Evolutionary conservation across 2,329 filamentous ascomycete species (phyloP).

Genomic region (Fusarium aywerte): DNA sequence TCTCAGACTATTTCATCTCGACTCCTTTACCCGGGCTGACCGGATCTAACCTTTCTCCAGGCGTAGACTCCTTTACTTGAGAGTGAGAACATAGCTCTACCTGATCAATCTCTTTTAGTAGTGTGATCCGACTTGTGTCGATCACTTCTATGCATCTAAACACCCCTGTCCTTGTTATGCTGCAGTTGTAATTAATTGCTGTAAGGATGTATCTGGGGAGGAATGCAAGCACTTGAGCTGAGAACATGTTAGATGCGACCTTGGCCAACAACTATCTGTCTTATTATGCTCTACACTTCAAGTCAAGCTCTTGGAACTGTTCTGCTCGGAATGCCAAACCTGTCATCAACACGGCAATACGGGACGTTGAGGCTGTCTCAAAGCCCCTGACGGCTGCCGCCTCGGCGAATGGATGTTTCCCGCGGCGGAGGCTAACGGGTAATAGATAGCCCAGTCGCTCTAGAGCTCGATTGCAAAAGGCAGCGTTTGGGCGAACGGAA

Average conservation of each 20-base stretch:
- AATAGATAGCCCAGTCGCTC: not conserved
- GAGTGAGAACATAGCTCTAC: not conserved
- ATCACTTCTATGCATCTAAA: constrained; percentile 1
- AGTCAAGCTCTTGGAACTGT: constrained; percentile 6
- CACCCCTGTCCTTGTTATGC: not conserved
- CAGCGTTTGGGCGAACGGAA: not conserved
- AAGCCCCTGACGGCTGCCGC: constrained; percentile 12
- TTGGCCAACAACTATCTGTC: not conserved
- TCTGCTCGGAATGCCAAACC: constrained; percentile 8
- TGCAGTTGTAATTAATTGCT: not conserved
- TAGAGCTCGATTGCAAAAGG: not conserved
- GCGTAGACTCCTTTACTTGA: constrained; percentile 1
- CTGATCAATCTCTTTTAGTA: not conserved
- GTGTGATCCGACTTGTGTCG: not conserved
- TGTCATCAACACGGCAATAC: not conserved
- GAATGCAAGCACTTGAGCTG: not conserved
- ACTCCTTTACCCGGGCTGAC: not conserved
- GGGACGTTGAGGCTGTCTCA: constrained; percentile 10
- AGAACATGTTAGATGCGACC: not conserved
- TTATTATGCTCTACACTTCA: not conserved
- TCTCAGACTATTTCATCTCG: not conserved
- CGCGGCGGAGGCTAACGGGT: constrained; percentile 17
- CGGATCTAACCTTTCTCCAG: not conserved
- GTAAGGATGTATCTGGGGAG: constrained; percentile 1
- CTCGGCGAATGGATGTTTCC: constrained; percentile 13